Evolutionary conservation across 1,139 yeast genomes (phyloP).

Genomic region (Diutina siamensis): DNA sequence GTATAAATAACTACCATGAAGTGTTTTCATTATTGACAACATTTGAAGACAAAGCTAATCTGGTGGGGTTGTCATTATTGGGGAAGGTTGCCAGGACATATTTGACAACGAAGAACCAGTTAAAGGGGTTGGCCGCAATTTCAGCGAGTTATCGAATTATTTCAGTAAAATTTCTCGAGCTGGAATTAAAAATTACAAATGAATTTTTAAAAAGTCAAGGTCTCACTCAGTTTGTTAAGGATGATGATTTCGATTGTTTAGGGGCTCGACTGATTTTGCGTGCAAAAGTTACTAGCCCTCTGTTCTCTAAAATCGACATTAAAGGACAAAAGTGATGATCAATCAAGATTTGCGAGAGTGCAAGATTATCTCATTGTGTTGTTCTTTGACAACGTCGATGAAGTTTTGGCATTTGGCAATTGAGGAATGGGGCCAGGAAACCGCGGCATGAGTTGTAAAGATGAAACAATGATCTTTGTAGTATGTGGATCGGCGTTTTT

Average conservation of each 20-base stretch:
- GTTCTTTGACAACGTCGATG: too few species aligned
- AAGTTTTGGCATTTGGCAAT: too few species aligned
- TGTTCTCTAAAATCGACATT: constrained; percentile 65
- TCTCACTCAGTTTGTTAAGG: constrained; percentile 23
- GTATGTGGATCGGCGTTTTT: too few species aligned
- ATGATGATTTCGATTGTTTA: constrained; percentile 28
- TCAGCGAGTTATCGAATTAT: constrained; percentile 51
- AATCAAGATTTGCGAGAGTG: too few species aligned
- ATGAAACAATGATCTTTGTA: too few species aligned
- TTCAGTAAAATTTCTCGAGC: constrained; percentile 29
- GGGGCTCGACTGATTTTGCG: constrained; percentile 37
- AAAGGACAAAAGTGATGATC: constrained; percentile 63
- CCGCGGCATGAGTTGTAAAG: too few species aligned
- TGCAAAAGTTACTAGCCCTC: constrained; percentile 27
- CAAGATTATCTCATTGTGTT: too few species aligned
- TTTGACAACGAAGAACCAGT: not conserved
- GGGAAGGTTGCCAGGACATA: not conserved
- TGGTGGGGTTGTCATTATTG: not conserved
- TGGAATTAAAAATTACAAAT: constrained; percentile 35
- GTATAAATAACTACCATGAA: not conserved
- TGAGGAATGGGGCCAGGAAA: too few species aligned
- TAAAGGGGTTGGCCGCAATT: constrained; percentile 43
- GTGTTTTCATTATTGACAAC: not conserved
- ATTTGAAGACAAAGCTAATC: not conserved
- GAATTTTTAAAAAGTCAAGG: constrained; percentile 32